Evolutionary conservation across 2,329 filamentous ascomycete genomes (phyloP).

Genomic region (Plectosphaerella plurivora): DNA sequence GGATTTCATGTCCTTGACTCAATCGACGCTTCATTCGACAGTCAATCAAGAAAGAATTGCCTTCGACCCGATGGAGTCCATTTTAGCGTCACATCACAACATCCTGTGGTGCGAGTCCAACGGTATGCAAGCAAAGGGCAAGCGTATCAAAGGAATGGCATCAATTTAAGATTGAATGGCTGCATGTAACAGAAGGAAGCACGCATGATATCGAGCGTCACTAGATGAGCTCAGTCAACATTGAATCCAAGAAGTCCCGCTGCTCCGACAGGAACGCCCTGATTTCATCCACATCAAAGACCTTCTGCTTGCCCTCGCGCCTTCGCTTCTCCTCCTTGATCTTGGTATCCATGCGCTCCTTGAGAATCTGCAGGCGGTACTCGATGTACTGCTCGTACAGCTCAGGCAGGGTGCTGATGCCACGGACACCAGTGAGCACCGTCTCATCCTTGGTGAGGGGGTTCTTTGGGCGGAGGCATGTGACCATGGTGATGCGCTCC

Average conservation of each 20-base stretch:
- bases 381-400: slow-evolving; percentile 58
- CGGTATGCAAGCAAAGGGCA: no score
- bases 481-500: slow-evolving; percentile 64
- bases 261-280: background rate
- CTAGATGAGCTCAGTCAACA: background rate
- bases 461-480: slow-evolving; percentile 57
- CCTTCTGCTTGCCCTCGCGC: background rate
- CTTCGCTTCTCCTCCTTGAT: slow-evolving; percentile 1
- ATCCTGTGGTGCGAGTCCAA: no score
- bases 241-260: background rate
- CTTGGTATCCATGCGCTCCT: slow-evolving; percentile 40
- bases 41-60: no score
- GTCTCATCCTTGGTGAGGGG: slow-evolving; percentile 53
- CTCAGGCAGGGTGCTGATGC: slow-evolving; percentile 44
- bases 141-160: no score
- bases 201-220: no score
- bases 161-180: no score
- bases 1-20: no score
- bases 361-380: slow-evolving; percentile 59
- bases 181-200: no score
- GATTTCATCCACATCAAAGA: background rate
- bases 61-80: no score
- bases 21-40: no score
- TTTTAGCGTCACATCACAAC: no score
- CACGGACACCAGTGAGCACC: slow-evolving; percentile 54